phyloP scores from a whole-genome alignment of 345 rosid species.

The Brassica incana region DNA sequence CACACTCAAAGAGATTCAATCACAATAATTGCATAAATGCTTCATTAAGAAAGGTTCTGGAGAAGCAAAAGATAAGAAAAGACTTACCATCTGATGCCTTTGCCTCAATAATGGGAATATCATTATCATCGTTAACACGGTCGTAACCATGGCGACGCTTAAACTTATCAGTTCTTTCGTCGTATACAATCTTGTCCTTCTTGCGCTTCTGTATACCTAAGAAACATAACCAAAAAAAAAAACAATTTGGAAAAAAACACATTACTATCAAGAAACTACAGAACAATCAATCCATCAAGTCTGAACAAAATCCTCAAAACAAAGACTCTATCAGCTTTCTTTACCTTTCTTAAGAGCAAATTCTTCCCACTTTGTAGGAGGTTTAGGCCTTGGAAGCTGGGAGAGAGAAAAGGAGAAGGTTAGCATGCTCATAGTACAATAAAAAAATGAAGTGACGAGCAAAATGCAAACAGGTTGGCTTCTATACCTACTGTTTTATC shows the following conservation, averaged over 20 bases:
- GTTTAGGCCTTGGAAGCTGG: slow-evolving; percentile 41
- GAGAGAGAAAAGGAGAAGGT: background rate
- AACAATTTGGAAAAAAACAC: too few relatives aligned
- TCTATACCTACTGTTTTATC: background rate
- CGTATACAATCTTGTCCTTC: slow-evolving; percentile 82
- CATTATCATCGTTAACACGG: slow-evolving; percentile 87
- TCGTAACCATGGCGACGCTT: slow-evolving; percentile 90
- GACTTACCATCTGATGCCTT: slow-evolving; percentile 81
- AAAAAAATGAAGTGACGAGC: background rate
- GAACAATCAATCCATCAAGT: background rate
- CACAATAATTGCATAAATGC: too few relatives aligned
- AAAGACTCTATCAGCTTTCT: too few relatives aligned
- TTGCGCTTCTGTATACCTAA: slow-evolving; percentile 83
- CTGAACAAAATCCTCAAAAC: slow-evolving; percentile 4
- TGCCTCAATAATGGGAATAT: slow-evolving; percentile 84
- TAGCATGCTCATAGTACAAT: slow-evolving; percentile 6
- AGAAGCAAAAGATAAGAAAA: too few relatives aligned
- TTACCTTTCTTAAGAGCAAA: slow-evolving; percentile 55
- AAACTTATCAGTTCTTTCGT: slow-evolving; percentile 79
- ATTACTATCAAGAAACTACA: background rate
- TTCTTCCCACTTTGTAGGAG: slow-evolving; percentile 46
- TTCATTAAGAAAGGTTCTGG: too few relatives aligned
- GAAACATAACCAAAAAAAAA: slow-evolving; percentile 33
- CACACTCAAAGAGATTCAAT: background rate
- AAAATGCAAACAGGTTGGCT: background rate